phyloP scores from a whole-genome alignment of 2,329 filamentous ascomycete species.

The Beauveria bassiana region DNA sequence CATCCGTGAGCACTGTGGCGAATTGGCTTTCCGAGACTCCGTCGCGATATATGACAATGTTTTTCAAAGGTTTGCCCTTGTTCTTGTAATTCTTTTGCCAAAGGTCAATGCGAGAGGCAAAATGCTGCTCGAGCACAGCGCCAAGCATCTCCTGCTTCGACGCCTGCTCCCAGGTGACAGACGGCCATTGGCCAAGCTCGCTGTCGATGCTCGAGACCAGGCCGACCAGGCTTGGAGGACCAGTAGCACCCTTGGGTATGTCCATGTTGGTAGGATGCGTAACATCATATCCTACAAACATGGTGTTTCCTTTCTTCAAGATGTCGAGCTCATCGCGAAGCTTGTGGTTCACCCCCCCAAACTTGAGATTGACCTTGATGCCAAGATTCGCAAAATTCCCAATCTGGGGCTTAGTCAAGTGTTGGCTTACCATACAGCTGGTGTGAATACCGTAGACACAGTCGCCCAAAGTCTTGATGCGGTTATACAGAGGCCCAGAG shows the following conservation, averaged over 20 bases:
- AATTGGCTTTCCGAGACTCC: conserved; percentile 88
- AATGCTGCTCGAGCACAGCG: conserved; percentile 47
- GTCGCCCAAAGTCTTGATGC: conserved; percentile 62
- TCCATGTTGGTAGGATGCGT: conserved; percentile 68
- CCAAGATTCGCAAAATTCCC: conserved; percentile 55
- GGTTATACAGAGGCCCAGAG: conserved; percentile 48
- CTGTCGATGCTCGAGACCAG: conserved; percentile 70
- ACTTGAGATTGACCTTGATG: conserved; percentile 77
- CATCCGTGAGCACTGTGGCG: conserved; percentile 54
- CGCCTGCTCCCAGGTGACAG: conserved; percentile 59
- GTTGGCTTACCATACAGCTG: conserved; percentile 48
- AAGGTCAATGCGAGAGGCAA: conserved; percentile 55
- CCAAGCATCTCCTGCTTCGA: conserved; percentile 64
- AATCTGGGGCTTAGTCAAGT: conserved; percentile 22
- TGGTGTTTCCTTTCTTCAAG: conserved; percentile 61
- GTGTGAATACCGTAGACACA: conserved; percentile 60
- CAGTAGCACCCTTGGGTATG: conserved; percentile 18
- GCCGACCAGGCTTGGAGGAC: conserved; percentile 66
- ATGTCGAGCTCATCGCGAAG: conserved; percentile 51
- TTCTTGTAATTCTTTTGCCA: conserved; percentile 60
- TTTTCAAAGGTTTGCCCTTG: conserved; percentile 49
- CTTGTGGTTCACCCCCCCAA: conserved; percentile 64
- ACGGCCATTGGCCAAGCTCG: conserved; percentile 70
- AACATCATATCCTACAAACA: conserved; percentile 83
- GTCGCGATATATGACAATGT: conserved; percentile 80